phyloP scores from a whole-genome alignment of 2,329 filamentous ascomycete species.

The Claviceps sp. region DNA sequence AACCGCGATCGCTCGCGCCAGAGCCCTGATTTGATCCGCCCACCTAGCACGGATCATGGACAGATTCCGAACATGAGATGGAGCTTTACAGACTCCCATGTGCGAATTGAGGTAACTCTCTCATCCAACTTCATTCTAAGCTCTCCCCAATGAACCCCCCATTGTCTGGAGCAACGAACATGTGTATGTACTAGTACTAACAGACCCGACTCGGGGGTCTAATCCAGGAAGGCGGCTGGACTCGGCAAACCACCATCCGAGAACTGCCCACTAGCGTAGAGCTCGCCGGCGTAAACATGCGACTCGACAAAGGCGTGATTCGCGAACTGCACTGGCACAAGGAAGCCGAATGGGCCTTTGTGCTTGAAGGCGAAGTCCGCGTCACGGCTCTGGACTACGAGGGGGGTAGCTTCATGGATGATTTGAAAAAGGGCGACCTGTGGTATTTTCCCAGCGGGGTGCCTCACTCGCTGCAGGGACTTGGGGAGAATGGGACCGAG shows the following conservation, averaged over 20 bases:
- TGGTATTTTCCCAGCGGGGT: constrained; percentile 74
- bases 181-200: constrained; percentile 2
- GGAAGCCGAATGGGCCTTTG: constrained; percentile 66
- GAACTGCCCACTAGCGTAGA: constrained; percentile 54
- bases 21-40: constrained; percentile 57
- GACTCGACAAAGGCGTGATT: constrained; percentile 57
- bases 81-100: constrained; percentile 53
- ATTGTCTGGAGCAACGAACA: too few relatives aligned
- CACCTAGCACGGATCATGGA: constrained; percentile 60
- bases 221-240: constrained; percentile 58
- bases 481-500: constrained; percentile 46
- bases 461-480: constrained; percentile 63
- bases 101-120: constrained; percentile 42
- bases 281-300: constrained; percentile 67
- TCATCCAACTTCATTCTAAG: too few relatives aligned
- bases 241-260: constrained; percentile 55
- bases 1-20: constrained; percentile 55
- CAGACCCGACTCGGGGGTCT: not conserved
- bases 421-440: constrained; percentile 60
- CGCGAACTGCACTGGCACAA: constrained; percentile 74
- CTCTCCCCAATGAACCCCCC: too few relatives aligned
- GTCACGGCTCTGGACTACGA: constrained; percentile 63
- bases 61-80: constrained; percentile 59
- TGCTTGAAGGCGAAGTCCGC: constrained; percentile 56
- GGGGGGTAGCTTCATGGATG: constrained; percentile 64